Conservation (phyloP, 2,329 filamentous ascomycete species). For the Pseudopithomyces chartarum region DNA sequence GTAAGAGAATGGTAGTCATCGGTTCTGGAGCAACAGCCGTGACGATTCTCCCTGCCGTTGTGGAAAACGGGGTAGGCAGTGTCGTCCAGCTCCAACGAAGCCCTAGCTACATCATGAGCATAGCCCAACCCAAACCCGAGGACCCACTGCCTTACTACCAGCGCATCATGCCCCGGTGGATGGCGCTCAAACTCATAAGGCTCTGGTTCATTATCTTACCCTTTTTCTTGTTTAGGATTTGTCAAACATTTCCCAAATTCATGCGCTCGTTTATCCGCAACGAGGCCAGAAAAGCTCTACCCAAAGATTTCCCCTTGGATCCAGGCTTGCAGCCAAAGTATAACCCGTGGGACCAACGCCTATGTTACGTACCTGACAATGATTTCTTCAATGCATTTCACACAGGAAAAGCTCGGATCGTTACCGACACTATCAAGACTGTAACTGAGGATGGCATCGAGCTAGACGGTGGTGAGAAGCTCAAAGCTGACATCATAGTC, state of each 20-base stretch:
- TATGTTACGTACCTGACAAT: constrained; percentile 70
- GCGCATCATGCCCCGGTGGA: constrained; percentile 52
- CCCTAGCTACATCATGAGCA: constrained; percentile 65
- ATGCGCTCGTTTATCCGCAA: constrained; percentile 56
- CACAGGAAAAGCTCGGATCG: constrained; percentile 57
- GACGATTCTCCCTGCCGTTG: constrained; percentile 74
- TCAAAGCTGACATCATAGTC: constrained; percentile 66
- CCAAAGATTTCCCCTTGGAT: constrained; percentile 48
- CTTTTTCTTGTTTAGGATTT: constrained; percentile 56
- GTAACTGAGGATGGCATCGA: constrained; percentile 57
- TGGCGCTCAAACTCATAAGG: constrained; percentile 56
- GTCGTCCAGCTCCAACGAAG: constrained; percentile 84
- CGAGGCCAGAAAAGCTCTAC: constrained; percentile 57
- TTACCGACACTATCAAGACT: constrained; percentile 59
- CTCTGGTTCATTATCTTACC: constrained; percentile 57
- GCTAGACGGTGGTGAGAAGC: constrained; percentile 51
- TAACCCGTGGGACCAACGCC: constrained; percentile 69
- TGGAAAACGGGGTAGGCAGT: constrained; percentile 63
- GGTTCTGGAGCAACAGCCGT: constrained; percentile 81
- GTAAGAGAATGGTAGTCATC: constrained; percentile 73
- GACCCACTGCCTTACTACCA: constrained; percentile 42
- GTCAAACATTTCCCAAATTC: constrained; percentile 58
- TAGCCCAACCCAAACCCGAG: constrained; percentile 50
- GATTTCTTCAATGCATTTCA: constrained; percentile 63
- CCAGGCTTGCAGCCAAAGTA: constrained; percentile 55